Evolutionary conservation across 257 asterid genomes (phyloP).

Genomic region (Paraleonurus japonicus): DNA sequence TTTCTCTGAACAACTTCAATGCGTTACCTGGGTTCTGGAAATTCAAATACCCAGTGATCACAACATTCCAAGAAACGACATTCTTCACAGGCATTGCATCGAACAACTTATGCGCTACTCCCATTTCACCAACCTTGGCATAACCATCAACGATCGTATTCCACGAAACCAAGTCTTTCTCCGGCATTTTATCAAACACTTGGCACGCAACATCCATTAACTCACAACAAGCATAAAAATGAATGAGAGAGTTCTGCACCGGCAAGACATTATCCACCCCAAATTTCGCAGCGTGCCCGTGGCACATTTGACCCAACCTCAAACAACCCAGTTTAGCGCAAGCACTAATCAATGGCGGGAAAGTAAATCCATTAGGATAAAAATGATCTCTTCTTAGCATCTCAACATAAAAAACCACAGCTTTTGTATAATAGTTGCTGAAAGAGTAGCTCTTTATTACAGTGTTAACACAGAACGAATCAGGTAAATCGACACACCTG

Average conservation of each 20-base stretch:
- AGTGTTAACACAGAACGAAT: conserved; percentile 64
- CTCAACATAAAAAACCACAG: conserved; percentile 52
- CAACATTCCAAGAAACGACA: conserved; percentile 58
- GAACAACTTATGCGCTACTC: conserved; percentile 51
- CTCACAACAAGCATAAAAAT: conserved; percentile 57
- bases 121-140: conserved; percentile 51
- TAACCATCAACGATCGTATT: conserved; percentile 51
- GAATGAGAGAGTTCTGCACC: conserved; percentile 62
- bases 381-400: conserved; percentile 48
- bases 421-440: conserved; percentile 34
- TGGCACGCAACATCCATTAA: conserved; percentile 35
- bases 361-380: conserved; percentile 60
- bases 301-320: conserved; percentile 60
- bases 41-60: conserved; percentile 66
- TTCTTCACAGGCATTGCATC: conserved; percentile 55
- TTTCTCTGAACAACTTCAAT: conserved; percentile 59
- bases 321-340: conserved; percentile 37
- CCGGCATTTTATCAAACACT: conserved; percentile 48
- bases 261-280: conserved; percentile 62
- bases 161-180: conserved; percentile 60
- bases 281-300: conserved; percentile 57
- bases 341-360: conserved; percentile 60
- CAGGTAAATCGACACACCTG: conserved; percentile 47
- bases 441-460: conserved; percentile 52
- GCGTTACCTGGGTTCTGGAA: conserved; percentile 50